Evolutionary conservation across 495 filamentous ascomycete species (phyloP).

Genomic region (Aspergillus haitiensis): DNA sequence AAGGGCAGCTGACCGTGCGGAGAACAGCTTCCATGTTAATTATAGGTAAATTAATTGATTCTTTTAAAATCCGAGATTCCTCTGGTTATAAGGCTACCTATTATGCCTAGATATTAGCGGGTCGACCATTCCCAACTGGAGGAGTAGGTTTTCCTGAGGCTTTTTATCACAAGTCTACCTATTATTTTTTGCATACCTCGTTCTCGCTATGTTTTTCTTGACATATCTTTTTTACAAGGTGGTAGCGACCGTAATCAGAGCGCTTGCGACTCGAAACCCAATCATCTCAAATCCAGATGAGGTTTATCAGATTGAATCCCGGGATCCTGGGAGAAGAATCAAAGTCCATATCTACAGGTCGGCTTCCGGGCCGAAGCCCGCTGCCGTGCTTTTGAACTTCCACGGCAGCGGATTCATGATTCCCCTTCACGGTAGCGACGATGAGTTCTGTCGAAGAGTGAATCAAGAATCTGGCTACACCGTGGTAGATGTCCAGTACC

Average conservation of each 20-base stretch:
- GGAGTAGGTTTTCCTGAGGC: too few species aligned
- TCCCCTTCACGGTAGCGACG: conserved; percentile 44
- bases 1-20: too few species aligned
- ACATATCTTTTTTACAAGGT: conserved; percentile 31
- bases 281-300: conserved; percentile 34
- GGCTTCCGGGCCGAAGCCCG: conserved; percentile 24
- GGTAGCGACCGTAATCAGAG: conserved; percentile 24
- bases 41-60: too few species aligned
- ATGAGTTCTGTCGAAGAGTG: conserved; percentile 42
- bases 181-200: background rate
- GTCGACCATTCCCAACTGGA: too few species aligned
- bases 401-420: conserved; percentile 48
- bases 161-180: background rate
- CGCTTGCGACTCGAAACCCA: conserved; percentile 6
- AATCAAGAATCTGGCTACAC: conserved; percentile 38
- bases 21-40: too few species aligned
- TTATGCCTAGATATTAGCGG: too few species aligned
- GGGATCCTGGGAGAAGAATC: conserved; percentile 44
- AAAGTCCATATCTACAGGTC: conserved; percentile 47
- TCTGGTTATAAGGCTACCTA: too few species aligned
- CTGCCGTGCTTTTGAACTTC: conserved; percentile 47
- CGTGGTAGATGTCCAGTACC: conserved; percentile 63
- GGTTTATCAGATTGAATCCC: conserved; percentile 41
- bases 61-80: too few species aligned
- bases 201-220: conserved; percentile 24